These are phyloP conservation scores for Leccinum subgranulosum DNA, from an alignment of 768 basidiomycete species.

Conservation along the genomic window DNA sequence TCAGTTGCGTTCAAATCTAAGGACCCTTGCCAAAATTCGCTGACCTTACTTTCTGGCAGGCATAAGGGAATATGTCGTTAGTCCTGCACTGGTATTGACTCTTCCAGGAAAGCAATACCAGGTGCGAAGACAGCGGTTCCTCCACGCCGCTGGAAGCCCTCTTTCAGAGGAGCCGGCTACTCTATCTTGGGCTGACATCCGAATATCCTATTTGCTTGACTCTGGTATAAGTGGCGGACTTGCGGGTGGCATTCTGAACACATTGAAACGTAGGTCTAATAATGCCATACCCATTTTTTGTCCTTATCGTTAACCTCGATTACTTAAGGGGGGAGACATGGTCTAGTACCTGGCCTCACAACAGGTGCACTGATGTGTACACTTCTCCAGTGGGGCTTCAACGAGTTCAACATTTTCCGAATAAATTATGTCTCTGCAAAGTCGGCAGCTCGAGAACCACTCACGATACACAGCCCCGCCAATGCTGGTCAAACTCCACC, in stretches of 20 bases:
- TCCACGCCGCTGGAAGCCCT: slow-evolving; percentile 24
- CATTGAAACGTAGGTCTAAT: slow-evolving; percentile 50
- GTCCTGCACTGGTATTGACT: slow-evolving; percentile 52
- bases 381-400: slow-evolving; percentile 64
- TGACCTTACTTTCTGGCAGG: slow-evolving; percentile 38
- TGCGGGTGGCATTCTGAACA: slow-evolving; percentile 57
- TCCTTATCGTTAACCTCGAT: slow-evolving; percentile 6
- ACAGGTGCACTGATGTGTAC: slow-evolving; percentile 59
- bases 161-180: slow-evolving; percentile 1
- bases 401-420: slow-evolving; percentile 61
- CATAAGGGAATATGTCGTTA: slow-evolving; percentile 71
- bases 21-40: neutral
- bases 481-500: neutral
- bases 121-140: slow-evolving; percentile 33
- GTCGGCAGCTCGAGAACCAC: neutral
- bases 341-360: slow-evolving; percentile 55
- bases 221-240: slow-evolving; percentile 69
- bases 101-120: slow-evolving; percentile 48
- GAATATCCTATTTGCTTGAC: slow-evolving; percentile 62
- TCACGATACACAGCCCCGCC: neutral
- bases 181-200: slow-evolving; percentile 50
- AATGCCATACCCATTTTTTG: neutral
- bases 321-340: slow-evolving; percentile 54
- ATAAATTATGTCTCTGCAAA: slow-evolving; percentile 51
- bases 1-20: slow-evolving; percentile 49